Base-by-base conservation (phyloP, 2,329 filamentous ascomycete species). In the Cladophialophora exuberans region DNA sequence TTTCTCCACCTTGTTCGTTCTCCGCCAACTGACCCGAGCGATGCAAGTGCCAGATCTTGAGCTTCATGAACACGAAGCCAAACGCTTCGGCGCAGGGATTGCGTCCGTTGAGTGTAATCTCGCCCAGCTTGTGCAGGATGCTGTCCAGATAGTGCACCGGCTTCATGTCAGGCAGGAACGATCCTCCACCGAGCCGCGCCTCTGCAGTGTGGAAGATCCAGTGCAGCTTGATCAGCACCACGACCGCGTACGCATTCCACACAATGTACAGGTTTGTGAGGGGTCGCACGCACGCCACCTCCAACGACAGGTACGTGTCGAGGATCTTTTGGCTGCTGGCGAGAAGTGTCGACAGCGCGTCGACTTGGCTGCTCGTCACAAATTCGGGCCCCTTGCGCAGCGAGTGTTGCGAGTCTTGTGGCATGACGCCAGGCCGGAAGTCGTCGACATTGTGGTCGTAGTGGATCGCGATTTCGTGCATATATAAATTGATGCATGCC, bases 381-480 rank as follows among this genome's bases (percentile, higher is more conserved):
- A 71, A 62, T 10, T 66, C 63, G 13, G 53, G 49, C 4, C 13
- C 39, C 52, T 52, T 47, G 23, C 35, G 48, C 26, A 38, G 33
- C 35, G n/a, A n/a, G n/a, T n/a, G n/a, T n/a, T n/a, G n/a, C n/a
- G n/a, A n/a, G n/a, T 49, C 46, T 4, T n/a, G 33, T 23, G n/a
- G 73, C 44, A 67, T 70, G 61, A 56, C 23, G 30, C 44, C 54
- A 1, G 64, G 54, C 54, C 65, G 67, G 63, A 80, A 79, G 20
- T 84, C 79, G 5, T 83, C 77, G 2, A 77, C 74, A n/a, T 74
- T 76, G 60, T 82, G 79, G 47, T 88, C 84, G 3, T 80, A 76
- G 60, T 89, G 85, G 54, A 91, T 80, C 1, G 82, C 84, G 46
- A 88, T 82, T 69, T 92, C 89, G 67, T 92, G 86, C 73, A 90